Base-by-base conservation (phyloP, 805 yeast species). In the Metahyphopichia silvanorum region DNA sequence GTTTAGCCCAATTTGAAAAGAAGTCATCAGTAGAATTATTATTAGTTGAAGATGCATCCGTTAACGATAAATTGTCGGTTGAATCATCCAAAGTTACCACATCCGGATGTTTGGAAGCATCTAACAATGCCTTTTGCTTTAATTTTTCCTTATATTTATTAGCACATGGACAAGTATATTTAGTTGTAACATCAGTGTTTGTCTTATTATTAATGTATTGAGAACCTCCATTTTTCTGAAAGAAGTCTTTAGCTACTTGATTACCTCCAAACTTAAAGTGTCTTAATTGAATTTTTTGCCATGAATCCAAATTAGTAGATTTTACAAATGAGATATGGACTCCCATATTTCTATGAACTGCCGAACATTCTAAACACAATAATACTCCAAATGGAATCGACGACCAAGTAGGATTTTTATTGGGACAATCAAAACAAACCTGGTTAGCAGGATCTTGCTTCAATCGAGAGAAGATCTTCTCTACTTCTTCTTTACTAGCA, bases 401-500 rank as follows among this genome's bases (percentile, higher is more conserved):
- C 3, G 98, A 86, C 98, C 98, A 93, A 0, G 98, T 87, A 22
- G 98, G 98, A 57, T 89, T 89, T 55, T 85, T 87, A 48, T 89
- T 85, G 33, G 83, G 76, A 61, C 98, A 93, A 57, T 93, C 98
- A 63, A 93, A 91, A 63, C 98, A 93, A 23, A 71, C 77, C 51
- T 82, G 82, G 68, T 89, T 89, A 29, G 87, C 84, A 16, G 79
- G 79, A 41, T 74, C 69, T 58, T 81, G 66, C 47, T 76, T 74
- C 46, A 86, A 66, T 55, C 74, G 70, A 32, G 68, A 66, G 51
- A 86, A 86, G 43, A 86, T 75, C 31, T 70, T 70, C 29, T 72
- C 71, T 33, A 82, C 81, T 48, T 82, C 84, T 46, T 82, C 88
- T 52, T 79, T 79, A 31, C 78, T 60, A 26, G 87, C 89, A 55